phyloP scores from a whole-genome alignment of 768 basidiomycete species.

The Daedaleopsis nitida region DNA sequence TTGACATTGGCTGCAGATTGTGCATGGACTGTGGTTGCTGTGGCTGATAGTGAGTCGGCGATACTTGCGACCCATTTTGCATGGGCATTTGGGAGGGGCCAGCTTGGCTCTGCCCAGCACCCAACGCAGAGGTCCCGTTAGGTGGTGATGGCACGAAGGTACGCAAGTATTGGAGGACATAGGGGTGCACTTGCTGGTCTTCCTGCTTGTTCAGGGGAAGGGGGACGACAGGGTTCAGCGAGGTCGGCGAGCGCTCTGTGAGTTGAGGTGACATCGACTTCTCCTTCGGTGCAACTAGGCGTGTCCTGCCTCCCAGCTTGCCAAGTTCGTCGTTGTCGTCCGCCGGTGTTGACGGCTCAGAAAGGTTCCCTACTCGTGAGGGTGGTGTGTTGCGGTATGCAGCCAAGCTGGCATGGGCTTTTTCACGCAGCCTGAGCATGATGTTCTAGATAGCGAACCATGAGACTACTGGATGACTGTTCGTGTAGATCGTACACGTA shows the following conservation, averaged over 20 bases:
- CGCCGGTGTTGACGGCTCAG: constrained; percentile 48
- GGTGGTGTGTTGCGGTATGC: constrained; percentile 38
- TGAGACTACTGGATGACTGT: background rate
- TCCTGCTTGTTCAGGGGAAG: constrained; percentile 58
- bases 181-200: constrained; percentile 56
- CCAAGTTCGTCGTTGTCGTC: constrained; percentile 62
- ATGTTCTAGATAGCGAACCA: constrained; percentile 46
- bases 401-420: constrained; percentile 43
- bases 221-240: constrained; percentile 72
- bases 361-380: constrained; percentile 34
- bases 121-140: constrained; percentile 26
- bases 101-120: constrained; percentile 21
- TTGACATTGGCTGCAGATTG: constrained; percentile 19
- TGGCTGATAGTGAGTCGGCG: constrained; percentile 23
- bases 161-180: constrained; percentile 67
- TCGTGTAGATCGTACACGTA: constrained; percentile 35
- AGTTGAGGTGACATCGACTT: constrained; percentile 32
- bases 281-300: constrained; percentile 55
- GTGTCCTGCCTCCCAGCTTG: constrained; percentile 62
- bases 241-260: constrained; percentile 67
- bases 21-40: constrained; percentile 19
- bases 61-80: constrained; percentile 31
- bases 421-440: constrained; percentile 55
- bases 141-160: constrained; percentile 49
- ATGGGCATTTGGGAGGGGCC: constrained; percentile 25